Evolutionary conservation across 805 yeast genomes (phyloP).

Genomic region (Wickerhamomyces bovis): DNA sequence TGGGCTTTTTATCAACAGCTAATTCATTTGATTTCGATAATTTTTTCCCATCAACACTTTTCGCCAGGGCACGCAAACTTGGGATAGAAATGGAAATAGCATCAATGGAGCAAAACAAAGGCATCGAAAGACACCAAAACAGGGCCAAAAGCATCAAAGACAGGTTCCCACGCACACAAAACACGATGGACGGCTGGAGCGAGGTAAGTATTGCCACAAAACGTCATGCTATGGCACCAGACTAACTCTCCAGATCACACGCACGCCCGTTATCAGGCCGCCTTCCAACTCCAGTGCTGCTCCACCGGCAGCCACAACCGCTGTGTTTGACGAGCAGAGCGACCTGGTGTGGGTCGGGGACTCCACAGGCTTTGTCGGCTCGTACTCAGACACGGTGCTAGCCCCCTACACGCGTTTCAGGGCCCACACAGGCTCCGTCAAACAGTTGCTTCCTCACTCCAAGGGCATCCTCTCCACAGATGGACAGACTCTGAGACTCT

Average conservation of each 20-base stretch:
- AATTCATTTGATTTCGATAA: not conserved
- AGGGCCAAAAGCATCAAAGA: not conserved
- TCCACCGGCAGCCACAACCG: constrained; percentile 13
- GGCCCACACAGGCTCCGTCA: constrained; percentile 45
- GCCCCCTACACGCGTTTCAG: constrained; percentile 52
- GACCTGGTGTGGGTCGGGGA: constrained; percentile 88
- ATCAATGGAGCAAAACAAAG: not conserved
- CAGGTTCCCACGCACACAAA: too few relatives aligned
- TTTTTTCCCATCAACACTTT: constrained; percentile 1
- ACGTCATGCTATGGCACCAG: not conserved
- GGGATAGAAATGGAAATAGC: not conserved
- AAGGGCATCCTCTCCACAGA: constrained; percentile 57
- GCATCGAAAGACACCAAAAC: not conserved
- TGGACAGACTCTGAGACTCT: constrained; percentile 42
- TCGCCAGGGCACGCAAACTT: not conserved
- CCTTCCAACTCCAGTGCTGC: constrained; percentile 13
- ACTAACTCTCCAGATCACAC: constrained; percentile 8
- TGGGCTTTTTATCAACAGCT: not conserved
- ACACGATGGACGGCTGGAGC: constrained; percentile 22
- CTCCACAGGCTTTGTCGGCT: constrained; percentile 36
- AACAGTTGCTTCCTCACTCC: constrained; percentile 47
- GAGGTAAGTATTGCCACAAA: constrained; percentile 14
- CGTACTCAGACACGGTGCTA: constrained; percentile 40
- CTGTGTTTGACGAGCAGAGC: constrained; percentile 61
- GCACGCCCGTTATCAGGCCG: constrained; percentile 20